Base-by-base conservation (phyloP, 2,329 filamentous ascomycete genomes). In the Claviceps paspali region DNA sequence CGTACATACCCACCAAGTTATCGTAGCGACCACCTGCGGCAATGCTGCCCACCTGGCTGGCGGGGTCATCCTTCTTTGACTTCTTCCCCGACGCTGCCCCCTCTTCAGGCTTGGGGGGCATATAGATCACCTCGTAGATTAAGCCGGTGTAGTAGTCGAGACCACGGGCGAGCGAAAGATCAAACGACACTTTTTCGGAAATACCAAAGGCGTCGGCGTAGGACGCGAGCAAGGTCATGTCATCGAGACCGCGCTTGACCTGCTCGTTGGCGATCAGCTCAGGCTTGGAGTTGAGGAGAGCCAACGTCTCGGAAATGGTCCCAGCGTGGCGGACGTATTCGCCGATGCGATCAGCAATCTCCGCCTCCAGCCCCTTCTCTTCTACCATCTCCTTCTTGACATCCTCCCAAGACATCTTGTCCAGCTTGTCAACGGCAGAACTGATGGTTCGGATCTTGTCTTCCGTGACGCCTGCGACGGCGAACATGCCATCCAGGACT, bases 1-100 rank as follows among this genome's bases (percentile, higher is more conserved):
- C 79, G 65, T 94, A 95, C 84, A 94, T 94, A 61, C 82, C 82
- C 5, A 95, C 88, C 4, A 95, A 71, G 53, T 91, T 80, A 59
- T 95, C 88, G 58, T 95, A 95, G 43, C 87, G 79, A 31, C 86
- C 85, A 52, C 86, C 87, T 4, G 86, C 87, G 31, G 86, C 87
- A 22, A 94, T 79, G 54, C 82, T 88, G 44, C 86, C 87, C 9
- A 94, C 82, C 35, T 72, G 67, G 36, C 68, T 64, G 45, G 74
- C 67, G 35, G 61, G 52, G 41, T 64, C 63, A 49, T 68, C 65
- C 49, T 65, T 65, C 50, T 70, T 70, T 50, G 65, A 65, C 46
- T 63, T 58, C 41, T 56, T 65, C 50, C 64, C 61, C 21, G 53
- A 42, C 4, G 49, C 48, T 3, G 48, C 46, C n/a, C 49, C 52